Evolutionary conservation across 108 stramenopile genomes (phyloP), one percentile per base, ranked within the genome.

Genomic region (Conticribra guillardii): DNA sequence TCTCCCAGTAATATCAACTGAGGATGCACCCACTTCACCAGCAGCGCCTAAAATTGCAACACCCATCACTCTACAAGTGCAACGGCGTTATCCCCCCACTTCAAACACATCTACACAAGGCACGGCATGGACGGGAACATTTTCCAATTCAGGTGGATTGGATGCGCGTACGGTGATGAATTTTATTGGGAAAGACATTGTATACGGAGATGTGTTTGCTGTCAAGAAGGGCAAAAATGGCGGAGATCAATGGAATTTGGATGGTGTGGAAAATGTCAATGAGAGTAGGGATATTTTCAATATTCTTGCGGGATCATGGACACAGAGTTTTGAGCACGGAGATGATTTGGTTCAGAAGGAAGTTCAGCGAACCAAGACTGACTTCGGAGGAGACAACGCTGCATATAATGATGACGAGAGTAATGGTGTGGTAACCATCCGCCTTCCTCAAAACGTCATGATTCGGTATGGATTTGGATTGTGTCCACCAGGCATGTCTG

Each of bases 81-180:
- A 76, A 51, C 46, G 76, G 1, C 76, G 48, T 0, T 34, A 19
- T 23, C 68, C 68, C 1, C 16, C 50, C 37, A 41, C 11, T 41
- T 41, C 37, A 41, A 41, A 5, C 2, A 14, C 41, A 18, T 69
- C 76, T 47, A 64, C 75, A 0, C 31, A 54, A 15, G 76, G 76
- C 4, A 69, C 61, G 14, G 31, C 41, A 41, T 76, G 76, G 76
- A 60, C 76, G 19, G 76, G 68, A 0, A 51, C 61, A 24, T 33
- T 61, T 23, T 57, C 44, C 9, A 67, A 76, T 59, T 64, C 76
- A 11, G 91, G 91, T 21, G 91, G 91, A 46, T 57, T 92, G 29
- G 91, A 92, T 77, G 89, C 84, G 29, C 82, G 85, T 17, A 85
- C 85, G n/a, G 91, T 92, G 3, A 64, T 80, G 51, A 62, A 51